Evolutionary conservation across 768 basidiomycete genomes (phyloP), one percentile per base, ranked within the genome.

Genomic region (Pleurotus djamor): DNA sequence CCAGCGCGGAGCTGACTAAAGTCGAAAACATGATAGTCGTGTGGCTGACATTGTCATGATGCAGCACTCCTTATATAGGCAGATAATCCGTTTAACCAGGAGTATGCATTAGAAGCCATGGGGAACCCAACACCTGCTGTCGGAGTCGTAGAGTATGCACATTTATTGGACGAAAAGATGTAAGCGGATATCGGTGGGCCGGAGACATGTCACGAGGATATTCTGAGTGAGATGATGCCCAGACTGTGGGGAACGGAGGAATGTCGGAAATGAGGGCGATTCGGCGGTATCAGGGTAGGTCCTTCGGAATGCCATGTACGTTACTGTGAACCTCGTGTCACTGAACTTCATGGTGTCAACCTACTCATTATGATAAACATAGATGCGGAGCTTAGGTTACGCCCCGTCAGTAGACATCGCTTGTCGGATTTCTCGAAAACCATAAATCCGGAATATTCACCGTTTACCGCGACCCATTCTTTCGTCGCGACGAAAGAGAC

Each of bases 271-370:
- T 43, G 54, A 43, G 54, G 54, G 33, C 38, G 44, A 43, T 41
- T 33, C 28, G 38, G 12, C 54, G 54, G 54, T 12, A 55, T 41
- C 41, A 55, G 54, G 54, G 54, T 55, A 55, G 12, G 45, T 47
- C 45, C 45, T 47, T 47, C 54, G 54, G 54, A 44, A 44, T 17
- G 54, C 54, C 41, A 17, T 55, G 54, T 55, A 44, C 54, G 54
- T 54, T 47, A 47, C 14, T 14, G 17, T 47, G 45, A 47, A 17
- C 45, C 45, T 17, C 45, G 45, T 47, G 45, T 17, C 45, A 47
- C 7, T 17, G 45, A 47, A 17, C 45, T n/a, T 17, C 45, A 7
- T 14, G 16, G 45, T 47, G 17, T 41, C 38, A 41, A 28, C 21
- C 21, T 28, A 1, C 21, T 28, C 21, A 28, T 28, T 28, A 28